Evolutionary conservation across 208 protist genomes (phyloP), one percentile per base, ranked within the genome.

Genomic region (Leishmania arabica): DNA sequence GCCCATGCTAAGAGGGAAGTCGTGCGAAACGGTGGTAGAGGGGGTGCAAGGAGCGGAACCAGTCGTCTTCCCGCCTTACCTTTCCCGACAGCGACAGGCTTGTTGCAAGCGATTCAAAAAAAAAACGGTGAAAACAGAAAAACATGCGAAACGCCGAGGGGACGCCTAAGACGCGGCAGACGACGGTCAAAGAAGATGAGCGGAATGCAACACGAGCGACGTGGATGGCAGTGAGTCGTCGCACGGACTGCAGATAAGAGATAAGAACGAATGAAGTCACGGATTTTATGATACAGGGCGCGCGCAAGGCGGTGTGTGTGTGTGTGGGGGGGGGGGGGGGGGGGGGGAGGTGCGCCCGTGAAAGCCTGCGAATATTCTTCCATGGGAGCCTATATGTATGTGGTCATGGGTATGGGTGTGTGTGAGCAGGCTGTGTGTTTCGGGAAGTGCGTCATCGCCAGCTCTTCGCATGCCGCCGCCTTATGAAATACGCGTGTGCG

Each of bases 181-280:
- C 27, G 24, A 9, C 24, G 8, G 24, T 7, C 11, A 53, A 1
- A 73, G 49, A 31, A 53, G 31, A 19, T 53, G 45, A n/a, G 7
- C 27, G 4, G 21, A 19, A 21, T 11, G 24, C 21, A 51, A 37
- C 69, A 34, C 69, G 24, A 73, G 17, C 47, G 47, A 31, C 69
- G 45, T 21, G 34, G 40, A 13, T 54, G 19, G 66, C 37, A 27
- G 13, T 15, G 15, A 34, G 62, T 71, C 8, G 37, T 47, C 17
- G 40, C 66, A 47, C 13, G 11, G 2, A 60, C n/a, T 42, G 51
- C 51, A 15, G 73, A 73, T 34, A 73, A 77, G 51, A 62, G 21
- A 58, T 1, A 45, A 80, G n/a, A 73, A 80, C 17, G 45, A 56
- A 62, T 72, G 19, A 72, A 72, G 66, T 8, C 17, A 72, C 31